A percentile compares a stretch with the other conserved stretches of the same genome.
These are phyloP conservation scores for Peronospora farinosa DNA, from an alignment of 352 stramenopile genomes.

Conservation along the genomic window DNA sequence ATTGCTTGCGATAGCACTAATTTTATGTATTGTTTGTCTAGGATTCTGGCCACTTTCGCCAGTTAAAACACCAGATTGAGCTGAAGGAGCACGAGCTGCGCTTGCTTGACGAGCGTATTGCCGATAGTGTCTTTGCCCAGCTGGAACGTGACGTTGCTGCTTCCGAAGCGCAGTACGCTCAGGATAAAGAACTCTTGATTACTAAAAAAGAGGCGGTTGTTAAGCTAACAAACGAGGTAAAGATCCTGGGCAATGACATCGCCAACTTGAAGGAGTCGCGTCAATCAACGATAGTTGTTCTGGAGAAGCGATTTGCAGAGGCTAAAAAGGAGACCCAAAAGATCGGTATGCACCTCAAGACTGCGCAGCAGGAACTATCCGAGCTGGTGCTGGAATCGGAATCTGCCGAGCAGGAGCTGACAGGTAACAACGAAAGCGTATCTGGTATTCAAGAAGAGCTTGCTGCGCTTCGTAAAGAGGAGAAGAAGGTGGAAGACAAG, in stretches of 20 bases:
- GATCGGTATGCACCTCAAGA: slow-evolving; percentile 51
- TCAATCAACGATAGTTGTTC: slow-evolving; percentile 68
- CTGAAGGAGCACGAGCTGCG: slow-evolving; percentile 78
- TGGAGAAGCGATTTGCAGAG: slow-evolving; percentile 70
- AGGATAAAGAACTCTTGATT: slow-evolving; percentile 56
- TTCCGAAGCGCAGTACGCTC: slow-evolving; percentile 65
- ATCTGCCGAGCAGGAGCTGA: slow-evolving; percentile 58
- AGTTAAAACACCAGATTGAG: slow-evolving; percentile 71
- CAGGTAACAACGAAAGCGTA: slow-evolving; percentile 48
- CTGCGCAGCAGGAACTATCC: slow-evolving; percentile 58
- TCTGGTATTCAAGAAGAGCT: slow-evolving; percentile 55
- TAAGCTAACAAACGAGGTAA: slow-evolving; percentile 70
- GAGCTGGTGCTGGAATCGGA: slow-evolving; percentile 72
- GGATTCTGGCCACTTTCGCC: slow-evolving; percentile 67
- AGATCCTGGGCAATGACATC: slow-evolving; percentile 71
- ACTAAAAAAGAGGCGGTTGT: slow-evolving; percentile 62
- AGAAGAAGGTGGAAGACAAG: slow-evolving; percentile 66
- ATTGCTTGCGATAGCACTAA: slow-evolving; percentile 5
- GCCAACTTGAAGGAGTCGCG: slow-evolving; percentile 76
- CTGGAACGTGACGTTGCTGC: slow-evolving; percentile 64
- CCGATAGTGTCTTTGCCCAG: slow-evolving; percentile 70
- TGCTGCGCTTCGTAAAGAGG: slow-evolving; percentile 48
- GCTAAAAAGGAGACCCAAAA: slow-evolving; percentile 73
- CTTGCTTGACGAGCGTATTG: slow-evolving; percentile 75
- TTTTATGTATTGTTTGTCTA: slow-evolving; percentile 16